Evolutionary conservation across 495 filamentous ascomycete species (phyloP).

Genomic region (Daldinia loculata): DNA sequence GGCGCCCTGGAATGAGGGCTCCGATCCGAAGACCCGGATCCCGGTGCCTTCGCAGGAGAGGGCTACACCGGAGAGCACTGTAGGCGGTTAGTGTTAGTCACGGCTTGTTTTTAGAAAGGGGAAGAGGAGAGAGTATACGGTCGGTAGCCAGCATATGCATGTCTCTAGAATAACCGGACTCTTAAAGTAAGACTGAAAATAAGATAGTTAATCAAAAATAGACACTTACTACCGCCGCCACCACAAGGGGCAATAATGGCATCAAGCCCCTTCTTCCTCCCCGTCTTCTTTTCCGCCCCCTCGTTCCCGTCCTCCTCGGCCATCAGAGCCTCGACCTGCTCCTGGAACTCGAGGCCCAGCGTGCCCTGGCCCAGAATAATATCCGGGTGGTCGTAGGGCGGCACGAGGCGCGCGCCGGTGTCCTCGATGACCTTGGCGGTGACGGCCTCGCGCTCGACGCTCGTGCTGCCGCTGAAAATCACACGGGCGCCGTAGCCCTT

Average conservation of each 20-base stretch:
- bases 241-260: slow-evolving; percentile 88
- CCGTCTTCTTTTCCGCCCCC: slow-evolving; percentile 13
- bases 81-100: slow-evolving; percentile 13
- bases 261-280: slow-evolving; percentile 58
- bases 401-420: slow-evolving; percentile 80
- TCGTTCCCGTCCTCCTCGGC: slow-evolving; percentile 11
- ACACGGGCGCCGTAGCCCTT: slow-evolving; percentile 77
- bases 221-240: slow-evolving; percentile 71
- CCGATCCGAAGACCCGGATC: slow-evolving; percentile 84
- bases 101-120: background rate
- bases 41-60: slow-evolving; percentile 73
- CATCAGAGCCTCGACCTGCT: slow-evolving; percentile 63
- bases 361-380: slow-evolving; percentile 95
- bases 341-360: slow-evolving; percentile 80
- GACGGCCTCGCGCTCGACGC: slow-evolving; percentile 80
- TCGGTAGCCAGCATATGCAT: background rate
- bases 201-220: background rate
- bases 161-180: background rate
- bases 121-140: no score
- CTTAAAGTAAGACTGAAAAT: background rate
- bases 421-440: slow-evolving; percentile 68
- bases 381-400: slow-evolving; percentile 90
- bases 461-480: slow-evolving; percentile 82
- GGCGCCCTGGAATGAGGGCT: slow-evolving; percentile 83
- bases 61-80: slow-evolving; percentile 80